These are phyloP conservation scores for Protomyces macrosporus DNA, from an alignment of 1,139 yeast species.

Conservation along the genomic window DNA sequence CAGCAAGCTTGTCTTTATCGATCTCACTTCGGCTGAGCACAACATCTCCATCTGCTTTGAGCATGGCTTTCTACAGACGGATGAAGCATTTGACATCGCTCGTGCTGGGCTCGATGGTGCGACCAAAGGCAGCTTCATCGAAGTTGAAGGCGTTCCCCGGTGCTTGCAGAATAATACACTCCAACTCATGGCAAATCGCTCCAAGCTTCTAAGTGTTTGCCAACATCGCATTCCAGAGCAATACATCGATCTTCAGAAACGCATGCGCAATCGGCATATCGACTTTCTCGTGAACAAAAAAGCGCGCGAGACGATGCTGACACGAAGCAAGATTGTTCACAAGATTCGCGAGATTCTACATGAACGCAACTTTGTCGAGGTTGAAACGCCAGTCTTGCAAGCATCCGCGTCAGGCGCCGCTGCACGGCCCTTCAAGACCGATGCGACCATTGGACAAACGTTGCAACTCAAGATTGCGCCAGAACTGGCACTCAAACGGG, in stretches of 20 bases:
- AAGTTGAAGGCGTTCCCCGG: slow-evolving; percentile 65
- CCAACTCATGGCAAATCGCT: slow-evolving; percentile 55
- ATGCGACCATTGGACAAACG: slow-evolving; percentile 40
- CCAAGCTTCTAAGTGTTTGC: slow-evolving; percentile 60
- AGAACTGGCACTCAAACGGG: slow-evolving; percentile 89
- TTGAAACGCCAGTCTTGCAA: slow-evolving; percentile 90
- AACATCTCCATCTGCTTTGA: not conserved
- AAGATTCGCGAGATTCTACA: slow-evolving; percentile 56
- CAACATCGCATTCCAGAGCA: slow-evolving; percentile 66
- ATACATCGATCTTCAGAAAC: slow-evolving; percentile 50
- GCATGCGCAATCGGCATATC: slow-evolving; percentile 64
- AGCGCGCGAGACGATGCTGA: slow-evolving; percentile 48
- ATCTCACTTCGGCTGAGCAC: not conserved
- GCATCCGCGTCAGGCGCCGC: slow-evolving; percentile 99
- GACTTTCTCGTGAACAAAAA: slow-evolving; percentile 61
- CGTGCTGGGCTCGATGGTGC: slow-evolving; percentile 35
- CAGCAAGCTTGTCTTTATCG: not conserved
- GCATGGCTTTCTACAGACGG: not conserved
- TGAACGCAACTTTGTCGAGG: slow-evolving; percentile 62
- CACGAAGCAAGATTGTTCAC: slow-evolving; percentile 52
- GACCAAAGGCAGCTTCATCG: slow-evolving; percentile 66
- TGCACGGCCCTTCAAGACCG: slow-evolving; percentile 89
- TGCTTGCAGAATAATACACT: slow-evolving; percentile 72
- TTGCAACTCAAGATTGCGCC: slow-evolving; percentile 99
- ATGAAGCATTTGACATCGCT: not conserved